Evolutionary conservation across 1,284 basidiomycete species (phyloP).

Genomic region (Schizophyllum commune): DNA sequence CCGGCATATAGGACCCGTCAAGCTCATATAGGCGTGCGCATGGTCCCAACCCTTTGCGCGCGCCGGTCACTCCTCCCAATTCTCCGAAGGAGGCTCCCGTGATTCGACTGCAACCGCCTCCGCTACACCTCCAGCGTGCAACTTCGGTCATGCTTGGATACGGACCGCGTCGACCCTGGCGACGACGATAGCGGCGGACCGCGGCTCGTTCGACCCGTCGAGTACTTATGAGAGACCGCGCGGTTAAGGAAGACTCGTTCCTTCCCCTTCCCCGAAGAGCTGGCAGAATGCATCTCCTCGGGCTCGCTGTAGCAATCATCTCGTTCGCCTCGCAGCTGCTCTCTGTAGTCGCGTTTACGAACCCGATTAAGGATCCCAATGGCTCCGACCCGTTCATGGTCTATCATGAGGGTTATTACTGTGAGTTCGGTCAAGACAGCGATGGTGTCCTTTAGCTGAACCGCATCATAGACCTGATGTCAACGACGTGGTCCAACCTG

Average conservation of each 20-base stretch:
- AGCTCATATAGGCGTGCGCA: neutral
- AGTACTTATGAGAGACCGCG: neutral
- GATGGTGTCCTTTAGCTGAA: constrained; percentile 7
- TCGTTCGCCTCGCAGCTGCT: neutral
- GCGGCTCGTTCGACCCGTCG: neutral
- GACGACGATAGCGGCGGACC: neutral
- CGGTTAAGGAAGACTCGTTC: neutral
- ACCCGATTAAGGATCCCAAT: constrained; percentile 25
- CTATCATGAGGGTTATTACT: constrained; percentile 28
- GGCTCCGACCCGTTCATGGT: constrained; percentile 33
- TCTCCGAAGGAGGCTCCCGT: neutral
- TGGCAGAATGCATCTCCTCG: neutral
- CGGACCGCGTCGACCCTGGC: neutral
- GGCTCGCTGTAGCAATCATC: neutral
- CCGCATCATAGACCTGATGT: constrained; percentile 17
- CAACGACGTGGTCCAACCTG: constrained; percentile 32
- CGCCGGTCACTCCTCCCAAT: neutral
- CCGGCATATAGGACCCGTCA: too few relatives aligned
- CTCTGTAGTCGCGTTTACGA: constrained; percentile 14
- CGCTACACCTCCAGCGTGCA: neutral
- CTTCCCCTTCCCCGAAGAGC: neutral
- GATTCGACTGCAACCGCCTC: neutral
- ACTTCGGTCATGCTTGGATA: neutral
- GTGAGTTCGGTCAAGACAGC: constrained; percentile 4
- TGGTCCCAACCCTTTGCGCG: neutral